Evolutionary conservation across 768 basidiomycete species (phyloP).

Genomic region (Suillus subaureus): DNA sequence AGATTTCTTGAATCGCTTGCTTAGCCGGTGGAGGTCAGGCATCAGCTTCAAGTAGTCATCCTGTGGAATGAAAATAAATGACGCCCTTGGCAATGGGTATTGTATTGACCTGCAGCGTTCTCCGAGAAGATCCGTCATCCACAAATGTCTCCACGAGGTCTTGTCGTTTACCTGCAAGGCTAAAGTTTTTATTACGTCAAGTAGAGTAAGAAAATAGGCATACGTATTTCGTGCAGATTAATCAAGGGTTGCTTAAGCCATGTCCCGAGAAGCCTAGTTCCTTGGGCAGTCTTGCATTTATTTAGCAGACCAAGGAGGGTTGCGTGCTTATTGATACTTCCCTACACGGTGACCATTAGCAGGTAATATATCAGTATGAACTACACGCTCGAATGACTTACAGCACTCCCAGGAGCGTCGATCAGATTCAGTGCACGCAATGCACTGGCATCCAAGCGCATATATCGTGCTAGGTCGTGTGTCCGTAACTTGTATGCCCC

Average conservation of each 20-base stretch:
- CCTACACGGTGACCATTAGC: slow-evolving; percentile 35
- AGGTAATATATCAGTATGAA: slow-evolving; percentile 1
- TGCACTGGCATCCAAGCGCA: slow-evolving; percentile 96
- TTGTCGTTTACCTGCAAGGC: slow-evolving; percentile 72
- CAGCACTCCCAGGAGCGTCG: slow-evolving; percentile 54
- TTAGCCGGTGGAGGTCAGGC: slow-evolving; percentile 92
- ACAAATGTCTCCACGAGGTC: slow-evolving; percentile 86
- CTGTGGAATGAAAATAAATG: slow-evolving; percentile 39
- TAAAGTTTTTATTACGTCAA: background rate
- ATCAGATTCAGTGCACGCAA: slow-evolving; percentile 86
- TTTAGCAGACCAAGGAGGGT: slow-evolving; percentile 90
- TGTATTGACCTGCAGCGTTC: slow-evolving; percentile 65
- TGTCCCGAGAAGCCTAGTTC: slow-evolving; percentile 79
- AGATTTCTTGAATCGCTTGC: slow-evolving; percentile 87
- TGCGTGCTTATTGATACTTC: slow-evolving; percentile 73
- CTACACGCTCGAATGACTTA: background rate
- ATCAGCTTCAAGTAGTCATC: slow-evolving; percentile 87
- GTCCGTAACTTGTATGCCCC: slow-evolving; percentile 79
- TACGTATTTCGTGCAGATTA: slow-evolving; percentile 91
- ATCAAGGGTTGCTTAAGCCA: slow-evolving; percentile 98
- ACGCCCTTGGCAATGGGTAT: background rate
- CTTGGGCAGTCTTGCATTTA: slow-evolving; percentile 96
- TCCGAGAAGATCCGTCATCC: slow-evolving; percentile 72
- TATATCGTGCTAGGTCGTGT: slow-evolving; percentile 92
- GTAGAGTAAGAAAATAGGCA: slow-evolving; percentile 16